Evolutionary conservation across 257 asterid species (phyloP), one percentile per base, ranked within the genome.

Genomic region (Rubia yunnanensis): DNA sequence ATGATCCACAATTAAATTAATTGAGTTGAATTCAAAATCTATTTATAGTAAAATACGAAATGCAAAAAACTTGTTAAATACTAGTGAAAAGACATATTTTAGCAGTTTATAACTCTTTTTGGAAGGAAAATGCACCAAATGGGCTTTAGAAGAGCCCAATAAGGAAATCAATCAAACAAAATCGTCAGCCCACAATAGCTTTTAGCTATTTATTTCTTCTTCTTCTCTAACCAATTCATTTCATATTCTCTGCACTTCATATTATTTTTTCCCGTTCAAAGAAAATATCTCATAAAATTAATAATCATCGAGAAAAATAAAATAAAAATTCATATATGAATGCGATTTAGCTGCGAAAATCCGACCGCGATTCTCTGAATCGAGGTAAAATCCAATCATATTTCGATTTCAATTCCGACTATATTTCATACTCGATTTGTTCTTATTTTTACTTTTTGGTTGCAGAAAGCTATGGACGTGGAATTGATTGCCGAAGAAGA

Each of bases 401-500:
- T 5, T 22, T 18, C 36, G 24, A 2, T 15, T 60, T 60, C 48
- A n/a, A 13, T 32, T 60, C 36, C 14, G 23, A 18, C 15, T 18
- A 8, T 60, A 34, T 34, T 18, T 17, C 27, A 28, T 10, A 31
- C 26, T 60, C 61, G 34, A 4, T 30, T 70, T 61, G 22, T 55
- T 66, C 36, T 32, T 3, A 23, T 10, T 7, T 10, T 39, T 39
- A 14, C 23, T 0, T 24, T 64, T 18, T 24, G 35, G 49, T 72
- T 69, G 30, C 73, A 74, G 54, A 77, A 66, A 63, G 82, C 73
- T 71, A 90, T 92, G 96, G 98, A 88, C 39, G 83, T 86, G 78
- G 98, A 87, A 53, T 84, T 86, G 71, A 72, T 80, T 53, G 72
- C 88, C 32, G 95, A 79, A 39, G 95, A 73, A 52, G 92, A 84